Base-by-base conservation (phyloP, 345 rosid species). In the Capsella bursapastoris region DNA sequence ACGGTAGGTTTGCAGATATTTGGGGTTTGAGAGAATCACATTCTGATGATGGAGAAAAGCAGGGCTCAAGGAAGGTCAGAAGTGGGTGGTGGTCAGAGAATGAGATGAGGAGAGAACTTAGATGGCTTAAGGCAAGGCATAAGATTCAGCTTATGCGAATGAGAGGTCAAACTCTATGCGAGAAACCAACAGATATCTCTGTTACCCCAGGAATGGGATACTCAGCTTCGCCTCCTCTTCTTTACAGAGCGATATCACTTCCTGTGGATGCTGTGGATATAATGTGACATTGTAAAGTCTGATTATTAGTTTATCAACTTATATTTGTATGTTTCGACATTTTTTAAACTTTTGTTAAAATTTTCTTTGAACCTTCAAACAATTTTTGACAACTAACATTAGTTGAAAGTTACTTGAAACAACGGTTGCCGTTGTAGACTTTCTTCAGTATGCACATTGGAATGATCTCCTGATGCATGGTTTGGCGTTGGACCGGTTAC, bases 111-210 rank as follows among this genome's bases (percentile, higher is more conserved):
- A 84, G 86, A 81, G 97, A 95, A 51, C 63, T 88, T 45, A 91
- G 97, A 75, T 91, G 97, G 97, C 90, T 91, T 6, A 94, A 94
- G 79, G 97, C 96, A 9, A 91, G 88, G 58, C 89, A 86, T 63
- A 86, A 77, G 75, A 76, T 85, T 82, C 96, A 88, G 80, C 52
- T 86, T 53, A 78, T 88, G 69, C 87, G 81, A 72, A 80, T 85
- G 4, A 86, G 61, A 74, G 90, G 84, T 68, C 83, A 87, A 52
- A 52, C 41, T 8, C 56, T 78, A 5, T 73, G 60, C 12, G 53
- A 63, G 67, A 53, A 18, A 45, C 66, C 52, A 44, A 29, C 2
- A 3, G 60, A 64, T 40, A 75, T 81, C 34, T 81, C 77, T 4
- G 86, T 79, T 64, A 72, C 53, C 27, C 51, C 72, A 1, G 25